Percentiles rank a stretch among this genome's conserved stretches.
Conservation (phyloP, 1,139 yeast genomes). For the Saccharomyces hybrid region DNA sequence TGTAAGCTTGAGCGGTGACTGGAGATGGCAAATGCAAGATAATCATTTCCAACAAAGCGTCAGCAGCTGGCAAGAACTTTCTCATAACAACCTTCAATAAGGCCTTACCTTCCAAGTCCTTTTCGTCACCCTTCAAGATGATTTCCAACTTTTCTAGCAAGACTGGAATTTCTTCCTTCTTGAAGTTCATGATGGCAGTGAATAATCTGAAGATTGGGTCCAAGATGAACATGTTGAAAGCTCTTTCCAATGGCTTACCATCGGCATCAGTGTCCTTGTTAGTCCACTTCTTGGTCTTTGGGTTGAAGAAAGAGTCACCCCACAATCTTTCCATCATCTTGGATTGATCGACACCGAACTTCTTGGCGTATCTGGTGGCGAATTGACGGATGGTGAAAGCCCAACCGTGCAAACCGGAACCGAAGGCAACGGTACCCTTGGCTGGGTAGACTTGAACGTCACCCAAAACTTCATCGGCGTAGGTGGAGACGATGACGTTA, state of each 20-base stretch:
- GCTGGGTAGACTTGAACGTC: slow-evolving; percentile 99
- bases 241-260: slow-evolving; percentile 95
- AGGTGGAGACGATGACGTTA: slow-evolving; percentile 95
- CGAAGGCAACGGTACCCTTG: slow-evolving; percentile 98
- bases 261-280: slow-evolving; percentile 93
- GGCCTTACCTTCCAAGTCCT: slow-evolving; percentile 97
- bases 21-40: slow-evolving; percentile 98
- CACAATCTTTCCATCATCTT: slow-evolving; percentile 99
- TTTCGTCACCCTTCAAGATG: slow-evolving; percentile 84
- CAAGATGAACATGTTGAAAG: slow-evolving; percentile 98
- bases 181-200: slow-evolving; percentile 92
- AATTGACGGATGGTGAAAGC: slow-evolving; percentile 99
- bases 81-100: slow-evolving; percentile 97
- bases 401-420: slow-evolving; percentile 99
- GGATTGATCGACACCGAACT: slow-evolving; percentile 96
- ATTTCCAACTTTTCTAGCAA: slow-evolving; percentile 91
- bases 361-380: slow-evolving; percentile 96
- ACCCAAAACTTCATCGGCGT: slow-evolving; percentile 85
- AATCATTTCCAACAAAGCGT: slow-evolving; percentile 98
- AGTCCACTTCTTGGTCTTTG: slow-evolving; percentile 99
- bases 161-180: slow-evolving; percentile 89
- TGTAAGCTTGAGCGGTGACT: slow-evolving; percentile 97
- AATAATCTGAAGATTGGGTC: slow-evolving; percentile 99
- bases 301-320: slow-evolving; percentile 99
- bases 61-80: slow-evolving; percentile 99